These are phyloP conservation scores for Verticillium longisporum DNA, from an alignment of 2,329 filamentous ascomycete genomes.

Conservation along the genomic window DNA sequence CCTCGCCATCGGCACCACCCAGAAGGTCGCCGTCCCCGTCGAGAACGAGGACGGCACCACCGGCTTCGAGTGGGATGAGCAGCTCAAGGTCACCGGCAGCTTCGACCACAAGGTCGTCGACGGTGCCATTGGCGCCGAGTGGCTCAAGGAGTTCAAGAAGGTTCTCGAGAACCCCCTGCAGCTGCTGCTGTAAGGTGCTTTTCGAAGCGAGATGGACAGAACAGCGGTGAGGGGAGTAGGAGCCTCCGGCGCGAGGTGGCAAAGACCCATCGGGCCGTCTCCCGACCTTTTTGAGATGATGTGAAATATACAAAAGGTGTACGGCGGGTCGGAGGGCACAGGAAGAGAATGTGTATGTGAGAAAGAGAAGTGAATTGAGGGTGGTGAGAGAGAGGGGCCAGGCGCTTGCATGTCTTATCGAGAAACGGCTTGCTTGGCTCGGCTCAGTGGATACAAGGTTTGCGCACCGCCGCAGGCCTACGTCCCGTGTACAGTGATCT, in stretches of 20 bases:
- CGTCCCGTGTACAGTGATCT: constrained; percentile 34
- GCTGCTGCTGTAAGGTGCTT: constrained; percentile 66
- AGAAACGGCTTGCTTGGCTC: constrained; percentile 2
- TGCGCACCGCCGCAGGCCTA: constrained; percentile 16
- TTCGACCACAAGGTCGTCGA: constrained; percentile 99
- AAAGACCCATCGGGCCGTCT: constrained; percentile 7
- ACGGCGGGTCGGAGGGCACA: constrained; percentile 6
- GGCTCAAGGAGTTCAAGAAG: constrained; percentile 96
- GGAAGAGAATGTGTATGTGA: constrained; percentile 1
- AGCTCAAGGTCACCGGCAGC: constrained; percentile 89
- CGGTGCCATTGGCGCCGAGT: constrained; percentile 92
- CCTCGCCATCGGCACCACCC: constrained; percentile 86
- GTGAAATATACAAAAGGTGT: neutral
- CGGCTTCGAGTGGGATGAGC: constrained; percentile 84
- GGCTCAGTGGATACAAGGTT: constrained; percentile 9
- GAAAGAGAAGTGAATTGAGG: constrained; percentile 5
- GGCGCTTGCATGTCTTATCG: neutral
- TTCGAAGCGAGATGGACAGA: neutral
- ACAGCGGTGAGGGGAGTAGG: neutral
- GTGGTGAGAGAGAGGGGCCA: constrained; percentile 3
- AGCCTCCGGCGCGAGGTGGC: constrained; percentile 5
- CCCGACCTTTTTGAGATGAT: neutral
- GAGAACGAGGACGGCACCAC: constrained; percentile 77
- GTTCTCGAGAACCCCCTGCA: constrained; percentile 95
- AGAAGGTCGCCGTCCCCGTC: constrained; percentile 86